A percentile compares a stretch with the other conserved stretches of the same genome.
These are phyloP conservation scores for Suillus luteus DNA, from an alignment of 768 basidiomycete genomes.

Conservation along the genomic window DNA sequence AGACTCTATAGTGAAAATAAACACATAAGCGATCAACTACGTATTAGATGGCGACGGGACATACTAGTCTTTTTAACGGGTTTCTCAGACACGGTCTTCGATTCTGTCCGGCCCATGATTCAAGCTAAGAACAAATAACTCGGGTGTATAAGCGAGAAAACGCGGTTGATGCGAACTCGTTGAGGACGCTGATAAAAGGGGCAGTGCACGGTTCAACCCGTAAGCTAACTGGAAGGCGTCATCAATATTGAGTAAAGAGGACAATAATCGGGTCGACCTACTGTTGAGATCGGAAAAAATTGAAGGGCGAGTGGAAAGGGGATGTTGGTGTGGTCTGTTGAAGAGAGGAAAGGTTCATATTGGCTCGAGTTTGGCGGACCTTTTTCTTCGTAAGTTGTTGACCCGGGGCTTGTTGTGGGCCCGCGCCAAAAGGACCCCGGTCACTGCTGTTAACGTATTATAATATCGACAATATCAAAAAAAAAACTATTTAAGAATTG, in stretches of 20 bases:
- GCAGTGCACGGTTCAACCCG: conserved; percentile 19
- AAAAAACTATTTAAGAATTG: background rate
- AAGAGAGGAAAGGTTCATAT: conserved; percentile 51
- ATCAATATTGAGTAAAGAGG: conserved; percentile 13
- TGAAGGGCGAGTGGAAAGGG: conserved; percentile 15
- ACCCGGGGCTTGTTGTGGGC: conserved; percentile 24
- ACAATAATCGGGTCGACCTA: background rate
- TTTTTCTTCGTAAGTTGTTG: conserved; percentile 40
- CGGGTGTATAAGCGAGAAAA: conserved; percentile 13
- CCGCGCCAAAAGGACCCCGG: conserved; percentile 29
- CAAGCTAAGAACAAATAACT: conserved; percentile 12
- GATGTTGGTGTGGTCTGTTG: conserved; percentile 38
- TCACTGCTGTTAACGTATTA: conserved; percentile 22
- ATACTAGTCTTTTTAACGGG: conserved; percentile 56
- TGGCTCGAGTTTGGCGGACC: conserved; percentile 55
- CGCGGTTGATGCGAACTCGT: conserved; percentile 18
- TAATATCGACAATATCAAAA: conserved; percentile 8
- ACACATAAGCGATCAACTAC: conserved; percentile 21
- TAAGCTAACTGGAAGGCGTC: conserved; percentile 9
- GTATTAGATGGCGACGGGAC: conserved; percentile 27
- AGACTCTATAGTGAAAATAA: conserved; percentile 46
- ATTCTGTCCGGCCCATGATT: conserved; percentile 46
- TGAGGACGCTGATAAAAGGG: conserved; percentile 36
- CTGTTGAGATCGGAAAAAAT: conserved; percentile 19
- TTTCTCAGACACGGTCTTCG: conserved; percentile 46